phyloP scores from a whole-genome alignment of 2,329 filamentous ascomycete genomes.

The Xylaria digitata region DNA sequence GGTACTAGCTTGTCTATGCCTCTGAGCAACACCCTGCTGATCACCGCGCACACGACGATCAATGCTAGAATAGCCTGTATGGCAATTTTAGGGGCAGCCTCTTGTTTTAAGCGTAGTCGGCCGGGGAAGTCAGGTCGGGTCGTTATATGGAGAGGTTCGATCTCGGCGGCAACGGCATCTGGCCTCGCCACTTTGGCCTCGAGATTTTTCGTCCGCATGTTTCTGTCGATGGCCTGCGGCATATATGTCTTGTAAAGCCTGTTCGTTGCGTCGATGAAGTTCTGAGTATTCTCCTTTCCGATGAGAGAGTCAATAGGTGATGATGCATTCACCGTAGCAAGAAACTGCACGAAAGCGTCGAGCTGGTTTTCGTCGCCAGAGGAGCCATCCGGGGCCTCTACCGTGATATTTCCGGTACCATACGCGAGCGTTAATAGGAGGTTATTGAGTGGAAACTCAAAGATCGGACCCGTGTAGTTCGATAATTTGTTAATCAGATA shows the following conservation, averaged over 20 bases:
- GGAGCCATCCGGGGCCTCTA: constrained; percentile 3
- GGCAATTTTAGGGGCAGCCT: constrained; percentile 22
- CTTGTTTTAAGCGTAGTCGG: constrained; percentile 26
- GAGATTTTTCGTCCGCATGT: constrained; percentile 18
- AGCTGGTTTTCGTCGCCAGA: constrained; percentile 12
- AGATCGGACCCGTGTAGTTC: constrained; percentile 21
- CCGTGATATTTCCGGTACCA: constrained; percentile 25
- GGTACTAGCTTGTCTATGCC: constrained; percentile 28
- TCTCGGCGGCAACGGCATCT: neutral
- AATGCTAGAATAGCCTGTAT: constrained; percentile 25
- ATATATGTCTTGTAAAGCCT: constrained; percentile 31
- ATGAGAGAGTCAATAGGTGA: constrained; percentile 25
- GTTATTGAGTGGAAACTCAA: constrained; percentile 31
- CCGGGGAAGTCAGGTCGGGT: constrained; percentile 6
- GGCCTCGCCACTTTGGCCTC: constrained; percentile 10
- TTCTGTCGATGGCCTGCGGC: constrained; percentile 31
- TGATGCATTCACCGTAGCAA: constrained; percentile 24
- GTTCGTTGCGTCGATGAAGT: constrained; percentile 29
- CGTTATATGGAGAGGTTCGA: constrained; percentile 6
- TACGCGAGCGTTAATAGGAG: constrained; percentile 28
- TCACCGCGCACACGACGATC: constrained; percentile 22
- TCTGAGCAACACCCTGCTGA: constrained; percentile 20
- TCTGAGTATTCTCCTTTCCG: constrained; percentile 14
- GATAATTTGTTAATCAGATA: constrained; percentile 21
- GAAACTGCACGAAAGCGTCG: constrained; percentile 25